Percentiles rank a stretch among this genome's conserved stretches.
Conservation (phyloP, 495 filamentous ascomycete genomes). For the Daldinia vernicosa region DNA sequence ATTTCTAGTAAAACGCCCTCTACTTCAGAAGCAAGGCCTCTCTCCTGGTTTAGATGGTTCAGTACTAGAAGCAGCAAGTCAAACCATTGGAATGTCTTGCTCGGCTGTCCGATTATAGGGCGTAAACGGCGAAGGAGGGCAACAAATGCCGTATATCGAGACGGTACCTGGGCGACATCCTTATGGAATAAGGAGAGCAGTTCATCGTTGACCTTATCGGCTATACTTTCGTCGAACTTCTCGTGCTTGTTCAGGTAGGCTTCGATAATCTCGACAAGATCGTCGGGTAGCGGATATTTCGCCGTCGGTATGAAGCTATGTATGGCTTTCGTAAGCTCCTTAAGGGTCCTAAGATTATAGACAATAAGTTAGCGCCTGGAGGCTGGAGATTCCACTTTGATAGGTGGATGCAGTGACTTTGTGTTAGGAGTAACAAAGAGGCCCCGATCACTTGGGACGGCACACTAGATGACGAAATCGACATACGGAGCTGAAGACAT, state of each 20-base stretch:
- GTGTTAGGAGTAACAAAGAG: constrained; percentile 10
- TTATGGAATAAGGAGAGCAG: constrained; percentile 67
- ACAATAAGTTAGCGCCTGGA: constrained; percentile 22
- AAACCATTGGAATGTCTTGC: constrained; percentile 71
- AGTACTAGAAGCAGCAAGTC: constrained; percentile 68
- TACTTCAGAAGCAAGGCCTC: constrained; percentile 65
- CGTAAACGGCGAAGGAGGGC: constrained; percentile 65
- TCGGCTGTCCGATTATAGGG: constrained; percentile 64
- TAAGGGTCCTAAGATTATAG: constrained; percentile 57
- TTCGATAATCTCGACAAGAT: constrained; percentile 64
- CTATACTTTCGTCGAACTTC: constrained; percentile 65
- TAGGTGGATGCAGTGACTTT: constrained; percentile 4
- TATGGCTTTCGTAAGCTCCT: constrained; percentile 69
- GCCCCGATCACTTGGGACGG: not conserved
- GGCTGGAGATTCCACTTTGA: constrained; percentile 3
- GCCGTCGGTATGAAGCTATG: constrained; percentile 60
- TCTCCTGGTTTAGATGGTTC: constrained; percentile 64
- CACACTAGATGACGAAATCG: not conserved
- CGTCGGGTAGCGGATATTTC: constrained; percentile 68
- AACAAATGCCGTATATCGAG: constrained; percentile 69
- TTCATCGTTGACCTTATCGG: constrained; percentile 72
- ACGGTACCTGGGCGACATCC: constrained; percentile 60
- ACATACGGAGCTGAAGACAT: constrained; percentile 49
- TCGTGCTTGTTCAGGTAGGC: constrained; percentile 68
- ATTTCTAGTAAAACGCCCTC: constrained; percentile 65